phyloP scores from a whole-genome alignment of 805 yeast genomes.

The Pichia exigua region DNA sequence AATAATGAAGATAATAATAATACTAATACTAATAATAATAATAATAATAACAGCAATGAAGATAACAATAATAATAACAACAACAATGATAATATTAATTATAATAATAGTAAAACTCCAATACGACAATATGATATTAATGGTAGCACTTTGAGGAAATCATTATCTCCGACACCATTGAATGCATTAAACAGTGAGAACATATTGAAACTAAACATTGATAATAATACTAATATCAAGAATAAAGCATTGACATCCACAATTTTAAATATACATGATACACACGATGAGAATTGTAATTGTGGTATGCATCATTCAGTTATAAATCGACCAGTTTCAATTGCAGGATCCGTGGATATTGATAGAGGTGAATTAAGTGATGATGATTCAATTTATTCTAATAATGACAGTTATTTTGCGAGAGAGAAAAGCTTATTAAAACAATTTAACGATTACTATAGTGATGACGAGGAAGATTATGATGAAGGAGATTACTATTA shows the following conservation, averaged over 20 bases:
- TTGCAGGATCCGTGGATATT: conserved; percentile 52
- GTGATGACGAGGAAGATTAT: not conserved
- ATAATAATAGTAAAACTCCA: not conserved
- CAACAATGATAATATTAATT: not conserved
- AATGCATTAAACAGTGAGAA: conserved; percentile 24
- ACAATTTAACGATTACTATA: not conserved
- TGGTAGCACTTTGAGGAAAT: not conserved
- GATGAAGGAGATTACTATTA: too few relatives aligned
- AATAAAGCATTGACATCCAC: not conserved
- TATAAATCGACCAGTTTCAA: conserved; percentile 57
- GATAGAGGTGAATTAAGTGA: conserved; percentile 42
- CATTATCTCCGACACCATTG: not conserved
- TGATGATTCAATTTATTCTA: conserved; percentile 27
- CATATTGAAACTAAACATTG: conserved; percentile 23
- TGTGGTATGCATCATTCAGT: conserved; percentile 47
- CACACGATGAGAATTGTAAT: conserved; percentile 48
- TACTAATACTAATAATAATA: not conserved
- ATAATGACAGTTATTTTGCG: not conserved
- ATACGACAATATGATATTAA: not conserved
- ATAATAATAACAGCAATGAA: not conserved
- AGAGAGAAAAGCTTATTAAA: conserved; percentile 9
- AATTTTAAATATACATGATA: conserved; percentile 27
- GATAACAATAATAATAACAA: not conserved
- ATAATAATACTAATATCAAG: conserved; percentile 20
- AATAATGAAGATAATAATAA: not conserved